Base-by-base conservation (phyloP, 139 green algal species). In the Chlamydomonas sp. region DNA sequence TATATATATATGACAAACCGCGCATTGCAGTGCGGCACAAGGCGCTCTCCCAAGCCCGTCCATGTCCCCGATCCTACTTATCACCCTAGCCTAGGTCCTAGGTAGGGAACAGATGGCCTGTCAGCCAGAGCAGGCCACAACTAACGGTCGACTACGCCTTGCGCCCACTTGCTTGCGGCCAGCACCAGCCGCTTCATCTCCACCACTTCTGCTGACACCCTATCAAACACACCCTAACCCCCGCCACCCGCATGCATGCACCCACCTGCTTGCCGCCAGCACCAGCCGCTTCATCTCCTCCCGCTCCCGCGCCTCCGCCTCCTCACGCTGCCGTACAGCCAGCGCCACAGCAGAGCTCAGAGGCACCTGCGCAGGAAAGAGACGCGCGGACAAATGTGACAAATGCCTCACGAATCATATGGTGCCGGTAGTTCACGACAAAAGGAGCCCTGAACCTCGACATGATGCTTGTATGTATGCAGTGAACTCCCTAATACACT, bases 251-350 rank as follows among this genome's bases (percentile, higher is more conserved):
- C 31, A 49, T 49, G 31, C 31, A 49, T 49, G 31, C 31, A 49
- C 81, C 12, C 49, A 75, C 83, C 83, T 87, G 71, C 92, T 91
- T 6, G 93, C 93, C 66, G 91, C 90, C 84, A 98, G 93, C 62
- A 97, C 93, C 63, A 97, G 95, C n/a, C 92, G 90, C 92, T 98
- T 98, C 78, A 98, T 94, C 76, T 96, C 87, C 72, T 90, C 89
- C 15, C 93, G 90, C 93, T 98, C 96, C 16, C 81, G 86, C 73
- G 93, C 95, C 90, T 98, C 96, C 7, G 83, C 90, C 57, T 87
- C 79, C 68, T 93, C 83, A 18, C 91, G 82, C 31, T 84, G 88
- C 75, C 85, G 80, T 61, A 94, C 69, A 1, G 78, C 89, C 58
- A 91, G 76, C 2, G 93, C 94, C 62, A 97, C 80, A 0, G 89